Conservation (phyloP, 2,329 filamentous ascomycete genomes). For the Neofusicoccum kwambonambiense region DNA sequence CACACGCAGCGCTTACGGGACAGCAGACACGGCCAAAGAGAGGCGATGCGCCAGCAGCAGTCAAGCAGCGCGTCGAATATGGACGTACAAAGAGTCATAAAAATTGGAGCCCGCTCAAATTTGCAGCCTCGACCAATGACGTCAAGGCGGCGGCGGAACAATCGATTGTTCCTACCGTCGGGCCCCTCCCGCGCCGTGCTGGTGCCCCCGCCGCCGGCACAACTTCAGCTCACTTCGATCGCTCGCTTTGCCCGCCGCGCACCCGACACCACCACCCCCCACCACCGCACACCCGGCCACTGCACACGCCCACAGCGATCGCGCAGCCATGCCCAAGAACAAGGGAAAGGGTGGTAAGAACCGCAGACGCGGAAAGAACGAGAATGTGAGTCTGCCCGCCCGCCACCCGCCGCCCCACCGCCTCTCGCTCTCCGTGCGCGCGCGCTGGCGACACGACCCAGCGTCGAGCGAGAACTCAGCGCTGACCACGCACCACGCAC, state of each 20-base stretch:
- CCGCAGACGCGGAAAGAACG: constrained; percentile 96
- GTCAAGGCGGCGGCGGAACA: neutral
- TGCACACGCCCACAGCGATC: neutral
- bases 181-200: neutral
- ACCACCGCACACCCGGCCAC: constrained; percentile 14
- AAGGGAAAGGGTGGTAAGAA: constrained; percentile 87
- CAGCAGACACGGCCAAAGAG: neutral
- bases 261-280: neutral
- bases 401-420: neutral
- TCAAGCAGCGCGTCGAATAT: too few species aligned
- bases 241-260: neutral
- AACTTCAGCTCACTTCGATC: neutral
- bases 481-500: neutral
- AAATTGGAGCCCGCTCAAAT: neutral
- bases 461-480: neutral
- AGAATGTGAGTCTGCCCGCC: constrained; percentile 42
- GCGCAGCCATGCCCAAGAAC: constrained; percentile 15
- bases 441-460: neutral
- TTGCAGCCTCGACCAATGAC: neutral
- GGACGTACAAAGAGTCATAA: neutral
- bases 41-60: neutral
- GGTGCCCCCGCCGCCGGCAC: neutral
- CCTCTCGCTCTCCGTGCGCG: neutral
- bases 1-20: neutral
- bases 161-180: neutral